Percentiles rank a stretch among this genome's conserved stretches.
These are phyloP conservation scores for Tylopilus balloui DNA, from an alignment of 768 basidiomycete genomes.

Conservation along the genomic window DNA sequence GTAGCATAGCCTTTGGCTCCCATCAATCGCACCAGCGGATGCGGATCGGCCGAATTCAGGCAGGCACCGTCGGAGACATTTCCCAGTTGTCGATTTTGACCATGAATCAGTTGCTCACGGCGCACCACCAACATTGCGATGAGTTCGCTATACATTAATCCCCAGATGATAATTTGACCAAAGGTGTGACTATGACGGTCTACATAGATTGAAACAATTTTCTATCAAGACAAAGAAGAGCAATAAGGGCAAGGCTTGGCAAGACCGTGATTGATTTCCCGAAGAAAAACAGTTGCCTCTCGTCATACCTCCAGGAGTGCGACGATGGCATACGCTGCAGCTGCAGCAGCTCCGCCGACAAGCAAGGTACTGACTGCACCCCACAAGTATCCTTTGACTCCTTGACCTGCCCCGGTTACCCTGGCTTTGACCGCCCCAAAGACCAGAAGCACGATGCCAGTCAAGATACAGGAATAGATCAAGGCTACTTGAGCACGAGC, in stretches of 20 bases:
- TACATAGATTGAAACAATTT: not conserved
- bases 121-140: not conserved
- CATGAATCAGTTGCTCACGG: not conserved
- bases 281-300: not conserved
- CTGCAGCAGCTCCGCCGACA: slow-evolving; percentile 90
- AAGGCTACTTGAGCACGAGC: slow-evolving; percentile 61
- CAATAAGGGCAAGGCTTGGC: too few species aligned
- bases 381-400: slow-evolving; percentile 69
- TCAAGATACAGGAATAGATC: slow-evolving; percentile 73
- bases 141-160: not conserved
- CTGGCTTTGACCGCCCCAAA: slow-evolving; percentile 91
- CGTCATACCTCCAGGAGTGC: slow-evolving; percentile 39
- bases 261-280: not conserved
- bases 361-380: slow-evolving; percentile 83
- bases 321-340: slow-evolving; percentile 60
- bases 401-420: slow-evolving; percentile 75
- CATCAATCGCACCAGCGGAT: too few species aligned
- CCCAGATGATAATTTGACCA: not conserved
- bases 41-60: not conserved
- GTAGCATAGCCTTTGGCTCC: not conserved
- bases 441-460: slow-evolving; percentile 78
- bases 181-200: slow-evolving; percentile 1
- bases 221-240: too few species aligned
- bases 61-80: not conserved
- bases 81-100: not conserved